Base-by-base conservation (phyloP, 2,329 filamentous ascomycete genomes). In the Aureobasidium sp. region DNA sequence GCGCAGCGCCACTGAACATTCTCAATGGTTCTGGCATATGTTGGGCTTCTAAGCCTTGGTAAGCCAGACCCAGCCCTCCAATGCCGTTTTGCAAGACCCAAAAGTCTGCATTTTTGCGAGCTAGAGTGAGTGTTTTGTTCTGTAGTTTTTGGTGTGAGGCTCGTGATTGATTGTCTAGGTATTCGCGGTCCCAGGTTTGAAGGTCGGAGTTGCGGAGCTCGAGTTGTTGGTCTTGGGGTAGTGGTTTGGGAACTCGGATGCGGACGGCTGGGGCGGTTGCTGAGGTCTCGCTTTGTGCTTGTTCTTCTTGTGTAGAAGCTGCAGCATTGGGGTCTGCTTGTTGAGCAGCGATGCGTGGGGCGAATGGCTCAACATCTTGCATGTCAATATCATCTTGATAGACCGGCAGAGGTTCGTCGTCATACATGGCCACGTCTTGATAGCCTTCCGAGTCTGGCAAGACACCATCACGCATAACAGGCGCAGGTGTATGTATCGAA, bases 61-160 rank as follows among this genome's bases (percentile, higher is more conserved):
- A 65, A 2, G 75, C 76, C 6, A 72, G 61, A 11, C 82, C 83
- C 8, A 86, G 76, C 47, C 77, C 77, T 44, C 81, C 83, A 49
- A 87, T 75, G 6, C 85, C 84, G 30, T 57, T 60, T 5, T 81
- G 83, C 63, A 82, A 78, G 4, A 88, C 78, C 77, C 83, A 88
- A 66, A 81, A 78, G 11, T 79, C 78, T 0, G 86, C 86, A 63
- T 87, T 87, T 68, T 81, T 83, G 72, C 83, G 88, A 2, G 85
- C 83, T 44, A 80, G 74, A 0, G 72, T 69, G 13, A 71, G 65
- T 15, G 74, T 67, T 52, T 74, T 77, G 37, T 77, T 73, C 13
- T 63, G 44, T 25, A 59, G 37, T 10, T 62, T 59, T 15, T 54
- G 39, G 10, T 50, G 61, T 2, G 42, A 10, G n/a, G 41, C 53